A percentile compares a stretch with the other conserved stretches of the same genome.
phyloP scores from a whole-genome alignment of 2,329 filamentous ascomycete species.

The Cordyceps cateniannulata region DNA sequence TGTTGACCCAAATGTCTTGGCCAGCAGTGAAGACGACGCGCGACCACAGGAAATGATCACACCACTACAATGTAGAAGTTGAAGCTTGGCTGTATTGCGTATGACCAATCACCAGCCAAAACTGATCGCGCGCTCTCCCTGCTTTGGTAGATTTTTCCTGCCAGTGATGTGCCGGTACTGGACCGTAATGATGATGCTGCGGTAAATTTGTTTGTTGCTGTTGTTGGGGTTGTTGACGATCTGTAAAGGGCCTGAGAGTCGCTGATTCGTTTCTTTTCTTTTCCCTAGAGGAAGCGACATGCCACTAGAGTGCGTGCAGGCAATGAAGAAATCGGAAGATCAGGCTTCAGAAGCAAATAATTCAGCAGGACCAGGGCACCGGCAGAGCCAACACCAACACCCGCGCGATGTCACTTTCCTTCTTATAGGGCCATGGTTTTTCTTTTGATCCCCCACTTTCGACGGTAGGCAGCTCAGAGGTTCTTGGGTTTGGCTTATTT shows the following conservation, averaged over 20 bases:
- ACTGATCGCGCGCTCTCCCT: background rate
- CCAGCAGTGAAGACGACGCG: background rate
- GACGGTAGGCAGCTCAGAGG: background rate
- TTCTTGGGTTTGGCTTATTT: background rate
- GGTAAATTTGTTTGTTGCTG: no score
- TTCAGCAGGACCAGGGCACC: background rate
- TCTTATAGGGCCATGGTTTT: background rate
- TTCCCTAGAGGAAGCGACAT: background rate
- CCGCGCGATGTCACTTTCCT: no score
- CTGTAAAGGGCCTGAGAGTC: background rate
- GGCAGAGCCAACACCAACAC: background rate
- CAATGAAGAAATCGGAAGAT: background rate
- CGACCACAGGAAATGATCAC: background rate
- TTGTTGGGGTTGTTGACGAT: background rate
- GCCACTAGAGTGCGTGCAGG: background rate
- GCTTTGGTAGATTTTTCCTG: background rate
- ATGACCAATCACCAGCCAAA: background rate
- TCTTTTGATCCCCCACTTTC: background rate
- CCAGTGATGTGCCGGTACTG: background rate
- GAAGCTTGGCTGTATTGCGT: background rate
- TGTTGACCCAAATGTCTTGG: background rate
- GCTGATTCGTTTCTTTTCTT: background rate
- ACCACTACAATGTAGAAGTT: background rate
- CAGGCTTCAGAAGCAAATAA: background rate
- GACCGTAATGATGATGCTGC: background rate